Conservation (phyloP, 371 early-diverging fungal genomes). For the Nosema granulosis region DNA sequence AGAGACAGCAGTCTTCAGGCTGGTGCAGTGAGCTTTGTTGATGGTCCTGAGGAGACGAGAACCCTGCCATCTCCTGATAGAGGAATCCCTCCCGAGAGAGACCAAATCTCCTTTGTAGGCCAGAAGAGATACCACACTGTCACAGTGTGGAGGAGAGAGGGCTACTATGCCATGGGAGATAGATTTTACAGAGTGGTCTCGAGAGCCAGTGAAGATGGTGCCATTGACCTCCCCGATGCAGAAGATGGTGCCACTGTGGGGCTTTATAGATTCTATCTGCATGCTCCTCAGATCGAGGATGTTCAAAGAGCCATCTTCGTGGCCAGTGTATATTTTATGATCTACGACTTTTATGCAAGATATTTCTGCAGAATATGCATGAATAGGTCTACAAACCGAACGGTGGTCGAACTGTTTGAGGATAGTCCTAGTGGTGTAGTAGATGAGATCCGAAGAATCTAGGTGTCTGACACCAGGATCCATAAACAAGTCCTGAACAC, state of each 20-base stretch:
- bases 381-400: constrained; percentile 9
- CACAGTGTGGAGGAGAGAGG: constrained; percentile 51
- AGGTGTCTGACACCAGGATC: constrained; percentile 34
- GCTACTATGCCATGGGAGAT: neutral
- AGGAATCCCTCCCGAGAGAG: constrained; percentile 51
- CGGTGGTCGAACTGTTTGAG: constrained; percentile 28
- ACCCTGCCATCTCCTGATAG: constrained; percentile 43
- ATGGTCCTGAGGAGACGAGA: constrained; percentile 39
- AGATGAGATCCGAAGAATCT: constrained; percentile 8
- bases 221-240: constrained; percentile 20
- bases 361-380: constrained; percentile 43
- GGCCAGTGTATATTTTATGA: constrained; percentile 45
- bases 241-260: constrained; percentile 50
- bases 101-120: constrained; percentile 30
- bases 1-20: constrained; percentile 41
- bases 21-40: constrained; percentile 56
- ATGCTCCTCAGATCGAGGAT: constrained; percentile 34
- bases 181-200: constrained; percentile 52
- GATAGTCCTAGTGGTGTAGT: constrained; percentile 40
- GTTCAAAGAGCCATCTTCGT: constrained; percentile 52
- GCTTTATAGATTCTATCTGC: constrained; percentile 5
- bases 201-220: constrained; percentile 36
- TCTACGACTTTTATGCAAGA: constrained; percentile 5
- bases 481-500: neutral
- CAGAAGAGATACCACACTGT: constrained; percentile 33